These are phyloP conservation scores for Suhomyces maxii DNA, from an alignment of 1,139 yeast genomes.

Conservation along the genomic window DNA sequence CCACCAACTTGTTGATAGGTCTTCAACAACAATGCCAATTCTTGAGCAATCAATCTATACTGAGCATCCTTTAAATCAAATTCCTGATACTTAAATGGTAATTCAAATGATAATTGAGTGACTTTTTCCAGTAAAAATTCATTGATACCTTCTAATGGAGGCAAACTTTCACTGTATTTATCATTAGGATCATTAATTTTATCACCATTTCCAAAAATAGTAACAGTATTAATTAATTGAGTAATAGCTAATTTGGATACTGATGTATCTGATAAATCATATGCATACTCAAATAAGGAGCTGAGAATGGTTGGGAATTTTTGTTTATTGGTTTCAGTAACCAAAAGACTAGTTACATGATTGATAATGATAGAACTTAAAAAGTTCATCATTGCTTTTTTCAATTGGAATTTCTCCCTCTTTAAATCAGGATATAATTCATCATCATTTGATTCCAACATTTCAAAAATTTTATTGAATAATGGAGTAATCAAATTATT, in stretches of 20 bases:
- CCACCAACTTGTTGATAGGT: conserved; percentile 49
- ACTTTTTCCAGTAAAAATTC: conserved; percentile 67
- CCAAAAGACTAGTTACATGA: conserved; percentile 73
- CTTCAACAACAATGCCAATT: conserved; percentile 69
- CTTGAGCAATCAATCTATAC: conserved; percentile 70
- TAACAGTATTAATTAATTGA: conserved; percentile 66
- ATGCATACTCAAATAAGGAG: conserved; percentile 65
- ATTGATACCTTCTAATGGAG: conserved; percentile 69
- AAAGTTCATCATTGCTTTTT: conserved; percentile 69
- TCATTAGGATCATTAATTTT: conserved; percentile 56
- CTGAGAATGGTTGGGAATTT: conserved; percentile 65
- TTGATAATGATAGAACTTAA: conserved; percentile 71
- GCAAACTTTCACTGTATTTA: conserved; percentile 52
- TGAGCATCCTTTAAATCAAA: conserved; percentile 79
- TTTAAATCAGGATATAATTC: conserved; percentile 48
- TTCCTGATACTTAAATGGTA: conserved; percentile 69
- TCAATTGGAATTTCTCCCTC: conserved; percentile 61
- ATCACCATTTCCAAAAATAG: conserved; percentile 63
- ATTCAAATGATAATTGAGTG: conserved; percentile 70
- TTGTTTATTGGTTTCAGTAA: conserved; percentile 64
- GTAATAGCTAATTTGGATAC: conserved; percentile 70
- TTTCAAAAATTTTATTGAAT: conserved; percentile 60
- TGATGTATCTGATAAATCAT: conserved; percentile 52
- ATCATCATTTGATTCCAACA: conserved; percentile 34
- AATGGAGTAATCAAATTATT: conserved; percentile 75